Evolutionary conservation across 2,329 filamentous ascomycete genomes (phyloP).

Genomic region (Pyricularia pennisetigena): DNA sequence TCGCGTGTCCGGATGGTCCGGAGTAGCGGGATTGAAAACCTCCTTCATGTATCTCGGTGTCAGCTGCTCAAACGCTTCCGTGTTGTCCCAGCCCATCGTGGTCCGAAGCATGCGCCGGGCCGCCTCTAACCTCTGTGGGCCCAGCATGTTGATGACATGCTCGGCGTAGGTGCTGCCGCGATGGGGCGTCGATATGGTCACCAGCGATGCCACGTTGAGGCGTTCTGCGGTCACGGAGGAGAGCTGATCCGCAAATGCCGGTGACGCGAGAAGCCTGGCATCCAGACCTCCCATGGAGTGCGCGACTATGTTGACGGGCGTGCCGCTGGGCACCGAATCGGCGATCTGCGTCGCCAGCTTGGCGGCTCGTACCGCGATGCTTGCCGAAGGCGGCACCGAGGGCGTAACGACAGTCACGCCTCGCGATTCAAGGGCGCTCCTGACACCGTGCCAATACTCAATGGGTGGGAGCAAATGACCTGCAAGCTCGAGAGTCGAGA

Average conservation of each 20-base stretch:
- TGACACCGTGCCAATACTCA: constrained; percentile 57
- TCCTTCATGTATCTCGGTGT: constrained; percentile 47
- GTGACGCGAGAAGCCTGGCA: constrained; percentile 54
- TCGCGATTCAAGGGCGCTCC: constrained; percentile 42
- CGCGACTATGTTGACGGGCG: constrained; percentile 65
- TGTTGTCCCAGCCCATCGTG: constrained; percentile 39
- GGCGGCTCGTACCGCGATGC: constrained; percentile 50
- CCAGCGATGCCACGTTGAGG: constrained; percentile 33
- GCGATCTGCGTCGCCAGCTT: constrained; percentile 46
- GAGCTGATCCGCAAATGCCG: not conserved
- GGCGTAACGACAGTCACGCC: constrained; percentile 47
- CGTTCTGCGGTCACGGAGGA: constrained; percentile 28
- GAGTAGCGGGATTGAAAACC: constrained; percentile 48
- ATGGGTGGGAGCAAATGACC: constrained; percentile 41
- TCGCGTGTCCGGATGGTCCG: constrained; percentile 38
- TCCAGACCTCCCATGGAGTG: constrained; percentile 62
- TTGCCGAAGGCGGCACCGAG: constrained; percentile 50
- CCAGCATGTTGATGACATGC: constrained; percentile 37
- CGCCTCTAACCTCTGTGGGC: constrained; percentile 39
- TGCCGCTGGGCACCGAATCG: constrained; percentile 26
- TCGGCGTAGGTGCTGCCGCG: constrained; percentile 47
- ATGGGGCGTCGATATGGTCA: constrained; percentile 46
- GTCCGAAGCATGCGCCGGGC: constrained; percentile 40
- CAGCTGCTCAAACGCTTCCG: constrained; percentile 51
- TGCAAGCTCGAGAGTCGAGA: constrained; percentile 44